phyloP scores from a whole-genome alignment of 2,329 filamentous ascomycete genomes.

The Ascochyta koolunga region DNA sequence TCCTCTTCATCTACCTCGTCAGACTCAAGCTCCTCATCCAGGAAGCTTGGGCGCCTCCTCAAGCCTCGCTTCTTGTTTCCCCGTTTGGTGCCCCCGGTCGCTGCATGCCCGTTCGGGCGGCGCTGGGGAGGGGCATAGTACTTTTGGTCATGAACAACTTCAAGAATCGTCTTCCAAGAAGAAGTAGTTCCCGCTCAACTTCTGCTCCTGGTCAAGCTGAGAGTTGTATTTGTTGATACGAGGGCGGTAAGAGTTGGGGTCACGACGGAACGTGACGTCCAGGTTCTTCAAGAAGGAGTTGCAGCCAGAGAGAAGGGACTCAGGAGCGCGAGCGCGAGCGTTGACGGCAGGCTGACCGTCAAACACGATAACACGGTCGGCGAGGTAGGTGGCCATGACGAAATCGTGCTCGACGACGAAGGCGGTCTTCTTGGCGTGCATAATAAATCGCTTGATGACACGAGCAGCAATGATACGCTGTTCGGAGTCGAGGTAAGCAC shows the following conservation, averaged over 20 bases:
- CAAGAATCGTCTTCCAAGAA: slow-evolving; percentile 88
- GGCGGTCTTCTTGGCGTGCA: slow-evolving; percentile 99
- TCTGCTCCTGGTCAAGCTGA: slow-evolving; percentile 98
- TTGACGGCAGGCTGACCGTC: slow-evolving; percentile 91
- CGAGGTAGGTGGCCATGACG: slow-evolving; percentile 86
- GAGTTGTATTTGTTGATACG: slow-evolving; percentile 98
- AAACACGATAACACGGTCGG: slow-evolving; percentile 98
- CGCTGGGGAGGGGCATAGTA: slow-evolving; percentile 45
- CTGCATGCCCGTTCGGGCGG: slow-evolving; percentile 50
- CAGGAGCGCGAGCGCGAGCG: slow-evolving; percentile 84
- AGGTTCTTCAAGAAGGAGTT: slow-evolving; percentile 96
- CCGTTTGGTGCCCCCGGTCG: slow-evolving; percentile 45
- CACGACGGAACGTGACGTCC: slow-evolving; percentile 97
- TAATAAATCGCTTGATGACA: slow-evolving; percentile 99
- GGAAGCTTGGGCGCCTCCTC: slow-evolving; percentile 41
- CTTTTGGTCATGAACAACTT: slow-evolving; percentile 66
- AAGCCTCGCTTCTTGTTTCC: slow-evolving; percentile 45
- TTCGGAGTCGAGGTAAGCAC: slow-evolving; percentile 89
- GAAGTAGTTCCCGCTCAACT: slow-evolving; percentile 92
- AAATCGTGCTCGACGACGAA: slow-evolving; percentile 99
- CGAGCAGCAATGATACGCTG: slow-evolving; percentile 97
- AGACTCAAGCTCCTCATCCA: slow-evolving; percentile 62
- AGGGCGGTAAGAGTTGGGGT: slow-evolving; percentile 93
- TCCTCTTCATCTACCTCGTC: slow-evolving; percentile 69
- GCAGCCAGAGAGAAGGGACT: slow-evolving; percentile 93